Base-by-base conservation (phyloP, 805 yeast species). In the Vanderwaltozyma polyspora region DNA sequence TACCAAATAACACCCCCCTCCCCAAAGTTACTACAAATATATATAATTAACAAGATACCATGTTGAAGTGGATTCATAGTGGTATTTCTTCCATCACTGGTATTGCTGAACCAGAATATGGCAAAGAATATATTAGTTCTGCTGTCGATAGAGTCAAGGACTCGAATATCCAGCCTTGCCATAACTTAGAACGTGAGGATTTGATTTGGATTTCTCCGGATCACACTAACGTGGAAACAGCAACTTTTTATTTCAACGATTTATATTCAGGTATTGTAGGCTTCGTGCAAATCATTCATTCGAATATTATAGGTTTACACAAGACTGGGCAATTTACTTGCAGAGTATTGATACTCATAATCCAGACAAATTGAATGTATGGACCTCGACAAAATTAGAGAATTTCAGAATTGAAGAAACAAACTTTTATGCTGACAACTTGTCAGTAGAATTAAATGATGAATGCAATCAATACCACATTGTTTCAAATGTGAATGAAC, bases 31-130 rank as follows among this genome's bases (percentile, higher is more conserved):
- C n/a, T n/a, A n/a, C n/a, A n/a, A 27, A 13, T 21, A 21, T 21
- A 21, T 21, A 21, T 21, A 21, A 8, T 14, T 3, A 4, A 11
- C 6, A 29, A 3, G 5, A 12, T 9, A 22, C 4, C 2, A 79
- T 79, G 87, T 63, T 79, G 34, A 79, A 76, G 72, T 80, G 86
- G 86, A 80, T 80, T 39, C 87, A 80, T 64, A 79, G 85, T 42
- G 72, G 86, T 45, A 67, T 82, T 35, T 83, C 96, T n/a, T 91
- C 93, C 5, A 91, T 86, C 30, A 89, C 96, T 5, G 98, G 98
- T 36, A 74, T 94, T 10, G 95, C 95, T 2, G 98, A 91, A 59
- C 98, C 98, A 18, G 94, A 81, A 54, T 91, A 91, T 51, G 98
- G 98, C 34, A 71, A 79, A 27, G 95, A 80, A 33, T 93, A 94